phyloP scores from a whole-genome alignment of 495 filamentous ascomycete species.

The Chaetomium fimeti region DNA sequence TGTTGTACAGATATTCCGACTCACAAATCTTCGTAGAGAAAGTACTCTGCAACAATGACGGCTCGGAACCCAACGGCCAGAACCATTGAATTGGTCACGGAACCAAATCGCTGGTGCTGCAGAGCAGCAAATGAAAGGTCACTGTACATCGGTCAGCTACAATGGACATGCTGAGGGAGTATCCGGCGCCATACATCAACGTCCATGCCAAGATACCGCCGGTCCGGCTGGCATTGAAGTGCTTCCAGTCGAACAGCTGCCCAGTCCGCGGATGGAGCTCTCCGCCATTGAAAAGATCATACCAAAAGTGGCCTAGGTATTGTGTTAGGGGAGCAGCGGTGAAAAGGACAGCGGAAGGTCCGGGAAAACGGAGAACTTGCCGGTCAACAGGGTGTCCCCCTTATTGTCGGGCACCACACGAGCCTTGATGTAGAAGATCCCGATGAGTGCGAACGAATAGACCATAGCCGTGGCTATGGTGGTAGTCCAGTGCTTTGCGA shows the following conservation, averaged over 20 bases:
- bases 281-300: not conserved
- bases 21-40: not conserved
- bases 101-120: constrained; percentile 1
- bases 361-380: not conserved
- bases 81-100: not conserved
- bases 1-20: not conserved
- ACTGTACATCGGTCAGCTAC: not conserved
- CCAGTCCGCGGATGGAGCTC: constrained; percentile 1
- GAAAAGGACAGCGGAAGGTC: not conserved
- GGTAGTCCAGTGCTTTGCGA: not conserved
- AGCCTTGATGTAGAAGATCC: not conserved
- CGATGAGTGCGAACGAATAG: not conserved
- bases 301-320: not conserved
- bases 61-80: not conserved
- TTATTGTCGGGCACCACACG: not conserved
- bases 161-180: not conserved
- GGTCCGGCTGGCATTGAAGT: not conserved
- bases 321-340: not conserved
- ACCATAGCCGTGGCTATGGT: not conserved
- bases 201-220: not conserved
- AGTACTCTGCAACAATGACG: not conserved
- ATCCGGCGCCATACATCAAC: not conserved
- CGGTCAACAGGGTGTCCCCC: not conserved
- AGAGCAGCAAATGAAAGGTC: not conserved
- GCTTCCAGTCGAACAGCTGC: not conserved